phyloP scores from a whole-genome alignment of 495 filamentous ascomycete genomes.

The Aspergillus cavernicola region DNA sequence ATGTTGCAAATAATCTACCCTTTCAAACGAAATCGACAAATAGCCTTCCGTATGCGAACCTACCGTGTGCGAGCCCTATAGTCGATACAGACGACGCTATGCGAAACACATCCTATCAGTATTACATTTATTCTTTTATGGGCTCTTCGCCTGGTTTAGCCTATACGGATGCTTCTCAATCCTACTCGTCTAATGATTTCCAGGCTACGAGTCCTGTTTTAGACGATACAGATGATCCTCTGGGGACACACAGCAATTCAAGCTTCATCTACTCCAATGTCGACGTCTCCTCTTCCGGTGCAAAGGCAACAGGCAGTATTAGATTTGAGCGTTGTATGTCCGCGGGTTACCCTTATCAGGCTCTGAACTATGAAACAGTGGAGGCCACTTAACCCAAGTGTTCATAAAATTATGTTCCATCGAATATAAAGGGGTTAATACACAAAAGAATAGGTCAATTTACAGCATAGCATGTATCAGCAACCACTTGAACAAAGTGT shows the following conservation, averaged over 20 bases:
- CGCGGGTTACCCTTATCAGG: neutral
- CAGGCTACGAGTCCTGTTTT: neutral
- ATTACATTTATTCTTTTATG: neutral
- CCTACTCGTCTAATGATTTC: neutral
- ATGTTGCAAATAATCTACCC: neutral
- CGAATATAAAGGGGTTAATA: neutral
- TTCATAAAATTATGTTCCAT: neutral
- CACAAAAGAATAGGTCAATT: neutral
- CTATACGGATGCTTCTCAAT: neutral
- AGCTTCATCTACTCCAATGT: neutral
- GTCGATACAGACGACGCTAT: neutral
- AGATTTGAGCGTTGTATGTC: neutral
- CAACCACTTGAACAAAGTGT: neutral
- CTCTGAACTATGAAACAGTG: neutral
- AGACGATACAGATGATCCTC: neutral
- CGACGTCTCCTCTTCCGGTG: neutral
- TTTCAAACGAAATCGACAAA: neutral
- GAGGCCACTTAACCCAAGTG: neutral
- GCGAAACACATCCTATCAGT: neutral
- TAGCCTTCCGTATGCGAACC: neutral
- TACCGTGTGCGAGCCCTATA: neutral
- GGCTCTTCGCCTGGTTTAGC: neutral
- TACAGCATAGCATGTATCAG: neutral
- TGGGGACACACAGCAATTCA: neutral
- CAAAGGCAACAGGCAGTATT: neutral